Evolutionary conservation across 1,139 yeast genomes (phyloP), one percentile per base, ranked within the genome.

Genomic region (Zygotorulaspora mrakii): DNA sequence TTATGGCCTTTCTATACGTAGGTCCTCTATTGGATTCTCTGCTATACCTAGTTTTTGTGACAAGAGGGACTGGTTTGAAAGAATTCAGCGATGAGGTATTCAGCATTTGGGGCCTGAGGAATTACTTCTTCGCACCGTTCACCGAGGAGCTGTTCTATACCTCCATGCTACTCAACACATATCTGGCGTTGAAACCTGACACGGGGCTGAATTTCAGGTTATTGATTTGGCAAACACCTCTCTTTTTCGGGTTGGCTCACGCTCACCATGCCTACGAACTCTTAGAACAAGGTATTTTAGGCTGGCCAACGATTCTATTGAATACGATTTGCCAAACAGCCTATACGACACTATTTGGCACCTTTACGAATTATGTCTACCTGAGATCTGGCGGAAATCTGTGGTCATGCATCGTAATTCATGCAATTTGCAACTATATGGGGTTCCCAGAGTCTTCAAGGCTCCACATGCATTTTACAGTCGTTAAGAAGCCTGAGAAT

Each of bases 221-320:
- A 10, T 55, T 70, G 24, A 56, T 77, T 2, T 55, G 62, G 36
- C 61, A 64, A 18, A 72, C 89, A 2, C 95, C 96, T 0, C 55
- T 81, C 14, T 73, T 80, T 48, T 91, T 91, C 66, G 95, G 96
- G 1, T 56, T 86, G n/a, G 96, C 97, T 0, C 99, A 91, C 63
- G 45, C 84, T 13, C 96, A 91, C 59, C 97, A 91, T 61, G 94
- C 80, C 1, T 72, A 71, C 50, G 85, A 79, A 45, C 54, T 76
- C 39, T 69, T 68, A 45, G 53, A 60, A 6, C 61, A 49, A 20
- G 66, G 58, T 4, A 57, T 43, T 42, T 47, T 45, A 20, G 35
- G 68, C 0, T 4, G 64, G 2, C 33, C 50, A 1, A 55, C 62
- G n/a, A 70, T 78, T 4, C 31, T 73, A 0, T 33, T 73, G 11